Evolutionary conservation across 345 rosid species (phyloP).

Genomic region (Excoecaria cochinchinensis): DNA sequence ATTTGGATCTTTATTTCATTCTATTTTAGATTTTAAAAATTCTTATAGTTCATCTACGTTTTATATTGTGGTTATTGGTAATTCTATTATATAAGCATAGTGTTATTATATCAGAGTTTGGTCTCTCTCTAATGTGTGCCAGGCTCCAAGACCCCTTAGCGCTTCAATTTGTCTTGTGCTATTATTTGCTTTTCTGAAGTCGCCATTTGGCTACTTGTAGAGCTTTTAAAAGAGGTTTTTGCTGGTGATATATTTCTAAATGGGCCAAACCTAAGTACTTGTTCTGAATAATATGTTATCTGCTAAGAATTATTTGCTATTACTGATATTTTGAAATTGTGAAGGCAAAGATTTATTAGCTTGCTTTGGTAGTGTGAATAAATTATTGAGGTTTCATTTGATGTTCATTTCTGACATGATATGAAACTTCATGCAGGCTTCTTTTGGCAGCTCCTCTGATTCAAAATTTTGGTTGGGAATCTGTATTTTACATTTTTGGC

Average conservation of each 20-base stretch:
- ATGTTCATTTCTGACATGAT: conserved; percentile 18
- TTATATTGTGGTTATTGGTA: too few relatives aligned
- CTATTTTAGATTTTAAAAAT: too few relatives aligned
- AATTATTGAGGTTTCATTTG: conserved; percentile 4
- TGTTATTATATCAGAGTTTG: too few relatives aligned
- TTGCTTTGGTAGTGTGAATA: not conserved
- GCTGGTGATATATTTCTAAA: conserved; percentile 5
- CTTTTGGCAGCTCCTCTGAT: conserved; percentile 91
- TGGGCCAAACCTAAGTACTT: not conserved
- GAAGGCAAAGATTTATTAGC: not conserved
- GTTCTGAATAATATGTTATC: conserved; percentile 5
- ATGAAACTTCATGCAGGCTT: conserved; percentile 58
- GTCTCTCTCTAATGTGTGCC: too few relatives aligned
- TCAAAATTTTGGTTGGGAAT: conserved; percentile 85
- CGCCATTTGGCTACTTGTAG: not conserved
- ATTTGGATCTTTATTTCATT: too few relatives aligned
- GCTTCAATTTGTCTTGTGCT: too few relatives aligned
- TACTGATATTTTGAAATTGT: not conserved
- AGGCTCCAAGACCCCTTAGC: too few relatives aligned
- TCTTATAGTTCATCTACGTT: too few relatives aligned
- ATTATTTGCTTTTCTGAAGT: not conserved
- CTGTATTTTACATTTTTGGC: conserved; percentile 82
- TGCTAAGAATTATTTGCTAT: not conserved
- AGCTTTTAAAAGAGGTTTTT: not conserved
- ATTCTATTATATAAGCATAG: too few relatives aligned